These are phyloP conservation scores for Ophiocordyceps robertsii DNA, from an alignment of 2,329 filamentous ascomycete genomes.

Conservation along the genomic window DNA sequence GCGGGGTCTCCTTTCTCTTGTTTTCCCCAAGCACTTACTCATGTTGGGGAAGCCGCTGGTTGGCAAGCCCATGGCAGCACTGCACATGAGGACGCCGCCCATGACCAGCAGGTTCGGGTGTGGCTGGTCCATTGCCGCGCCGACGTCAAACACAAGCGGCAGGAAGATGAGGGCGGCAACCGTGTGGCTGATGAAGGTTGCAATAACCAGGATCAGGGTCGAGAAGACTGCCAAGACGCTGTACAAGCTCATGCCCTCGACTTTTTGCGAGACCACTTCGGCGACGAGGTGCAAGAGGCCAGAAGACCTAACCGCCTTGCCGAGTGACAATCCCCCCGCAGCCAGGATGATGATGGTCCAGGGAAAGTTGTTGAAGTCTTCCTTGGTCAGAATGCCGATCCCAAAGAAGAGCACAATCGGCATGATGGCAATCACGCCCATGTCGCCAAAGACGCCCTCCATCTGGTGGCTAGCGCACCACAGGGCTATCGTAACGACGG, in stretches of 20 bases:
- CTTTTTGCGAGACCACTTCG: slow-evolving; percentile 54
- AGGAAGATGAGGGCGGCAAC: slow-evolving; percentile 92
- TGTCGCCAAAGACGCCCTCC: slow-evolving; percentile 81
- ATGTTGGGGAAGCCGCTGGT: slow-evolving; percentile 98
- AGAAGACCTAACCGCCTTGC: slow-evolving; percentile 87
- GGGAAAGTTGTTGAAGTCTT: slow-evolving; percentile 99
- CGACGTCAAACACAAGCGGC: slow-evolving; percentile 79
- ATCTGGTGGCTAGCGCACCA: slow-evolving; percentile 92
- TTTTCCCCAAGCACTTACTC: slow-evolving; percentile 55
- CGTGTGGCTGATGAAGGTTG: slow-evolving; percentile 95
- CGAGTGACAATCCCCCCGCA: slow-evolving; percentile 80
- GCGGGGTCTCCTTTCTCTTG: not conserved
- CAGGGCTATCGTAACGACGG: slow-evolving; percentile 69
- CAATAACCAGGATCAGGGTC: slow-evolving; percentile 73
- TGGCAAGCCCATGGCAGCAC: slow-evolving; percentile 87
- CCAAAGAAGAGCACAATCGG: slow-evolving; percentile 95
- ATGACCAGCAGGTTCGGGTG: slow-evolving; percentile 93
- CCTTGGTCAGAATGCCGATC: slow-evolving; percentile 89
- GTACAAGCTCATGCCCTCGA: slow-evolving; percentile 73
- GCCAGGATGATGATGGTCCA: slow-evolving; percentile 99
- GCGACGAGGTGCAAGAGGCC: slow-evolving; percentile 86
- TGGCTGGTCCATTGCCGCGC: slow-evolving; percentile 70
- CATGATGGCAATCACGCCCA: slow-evolving; percentile 96
- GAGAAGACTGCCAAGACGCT: slow-evolving; percentile 78
- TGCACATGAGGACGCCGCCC: slow-evolving; percentile 91